A percentile compares a stretch with the other conserved stretches of the same genome.
Evolutionary conservation across 2,329 filamentous ascomycete genomes (phyloP).

Genomic region (Leptosphaerulina australis): DNA sequence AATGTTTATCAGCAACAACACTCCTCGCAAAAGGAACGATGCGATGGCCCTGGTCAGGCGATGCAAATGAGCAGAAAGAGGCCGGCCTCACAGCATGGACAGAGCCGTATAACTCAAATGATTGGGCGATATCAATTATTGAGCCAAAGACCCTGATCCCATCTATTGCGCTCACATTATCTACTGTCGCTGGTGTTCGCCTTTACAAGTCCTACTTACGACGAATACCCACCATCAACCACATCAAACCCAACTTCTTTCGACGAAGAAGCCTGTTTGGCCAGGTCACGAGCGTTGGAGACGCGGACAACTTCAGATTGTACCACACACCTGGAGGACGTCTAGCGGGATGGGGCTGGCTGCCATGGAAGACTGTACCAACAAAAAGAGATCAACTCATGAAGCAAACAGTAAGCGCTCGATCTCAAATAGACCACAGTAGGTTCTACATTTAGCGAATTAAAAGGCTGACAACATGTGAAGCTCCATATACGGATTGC

Average conservation of each 20-base stretch:
- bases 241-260: conserved; percentile 77
- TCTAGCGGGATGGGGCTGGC: conserved; percentile 89
- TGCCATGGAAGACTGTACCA: conserved; percentile 74
- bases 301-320: conserved; percentile 93
- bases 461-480: conserved; percentile 21
- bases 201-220: conserved; percentile 76
- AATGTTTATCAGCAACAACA: conserved; percentile 19
- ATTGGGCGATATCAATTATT: conserved; percentile 62
- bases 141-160: conserved; percentile 62
- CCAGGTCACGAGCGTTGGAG: conserved; percentile 88
- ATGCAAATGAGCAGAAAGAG: conserved; percentile 40
- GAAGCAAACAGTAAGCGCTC: conserved; percentile 70
- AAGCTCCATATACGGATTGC: conserved; percentile 89
- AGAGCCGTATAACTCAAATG: conserved; percentile 43
- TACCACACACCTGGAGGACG: conserved; percentile 94
- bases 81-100: conserved; percentile 52
- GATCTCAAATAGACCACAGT: not conserved
- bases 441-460: not conserved
- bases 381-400: conserved; percentile 70
- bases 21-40: conserved; percentile 43
- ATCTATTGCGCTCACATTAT: conserved; percentile 61
- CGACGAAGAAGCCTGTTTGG: conserved; percentile 79
- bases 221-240: conserved; percentile 77
- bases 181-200: conserved; percentile 60
- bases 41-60: conserved; percentile 51